These are phyloP conservation scores for Eucalyptus paniculata DNA, from an alignment of 345 rosid species.

Conservation along the genomic window DNA sequence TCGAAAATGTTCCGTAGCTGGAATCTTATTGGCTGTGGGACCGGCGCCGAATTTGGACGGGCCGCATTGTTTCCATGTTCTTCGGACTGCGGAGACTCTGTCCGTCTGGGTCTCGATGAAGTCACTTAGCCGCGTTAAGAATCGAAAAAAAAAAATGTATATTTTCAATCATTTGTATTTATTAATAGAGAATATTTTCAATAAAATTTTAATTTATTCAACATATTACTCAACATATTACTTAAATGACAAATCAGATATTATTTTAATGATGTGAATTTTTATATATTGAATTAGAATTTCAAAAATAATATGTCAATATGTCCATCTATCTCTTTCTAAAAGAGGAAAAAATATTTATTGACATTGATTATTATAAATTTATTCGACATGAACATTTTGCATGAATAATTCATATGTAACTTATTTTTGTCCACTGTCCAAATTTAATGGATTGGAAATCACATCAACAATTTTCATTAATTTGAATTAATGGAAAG, in stretches of 20 bases:
- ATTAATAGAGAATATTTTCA: neutral
- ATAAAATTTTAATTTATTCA: too few relatives aligned
- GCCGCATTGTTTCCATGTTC: neutral
- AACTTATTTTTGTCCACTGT: too few relatives aligned
- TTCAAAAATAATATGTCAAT: neutral
- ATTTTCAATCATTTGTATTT: neutral
- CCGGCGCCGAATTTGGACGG: neutral
- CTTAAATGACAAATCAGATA: too few relatives aligned
- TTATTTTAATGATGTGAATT: too few relatives aligned
- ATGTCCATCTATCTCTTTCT: neutral
- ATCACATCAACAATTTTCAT: neutral
- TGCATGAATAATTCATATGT: too few relatives aligned
- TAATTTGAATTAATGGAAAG: neutral
- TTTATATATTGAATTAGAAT: too few relatives aligned
- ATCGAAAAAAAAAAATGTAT: neutral
- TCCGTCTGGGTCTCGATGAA: neutral
- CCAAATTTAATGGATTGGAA: neutral
- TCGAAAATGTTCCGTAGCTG: neutral
- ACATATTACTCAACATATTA: too few relatives aligned
- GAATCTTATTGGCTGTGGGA: neutral
- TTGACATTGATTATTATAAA: neutral
- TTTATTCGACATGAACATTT: neutral
- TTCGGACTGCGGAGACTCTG: neutral
- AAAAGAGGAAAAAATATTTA: neutral
- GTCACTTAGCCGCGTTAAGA: neutral